Base-by-base conservation (phyloP, 2,329 filamentous ascomycete species). In the Emergomyces orientalis region DNA sequence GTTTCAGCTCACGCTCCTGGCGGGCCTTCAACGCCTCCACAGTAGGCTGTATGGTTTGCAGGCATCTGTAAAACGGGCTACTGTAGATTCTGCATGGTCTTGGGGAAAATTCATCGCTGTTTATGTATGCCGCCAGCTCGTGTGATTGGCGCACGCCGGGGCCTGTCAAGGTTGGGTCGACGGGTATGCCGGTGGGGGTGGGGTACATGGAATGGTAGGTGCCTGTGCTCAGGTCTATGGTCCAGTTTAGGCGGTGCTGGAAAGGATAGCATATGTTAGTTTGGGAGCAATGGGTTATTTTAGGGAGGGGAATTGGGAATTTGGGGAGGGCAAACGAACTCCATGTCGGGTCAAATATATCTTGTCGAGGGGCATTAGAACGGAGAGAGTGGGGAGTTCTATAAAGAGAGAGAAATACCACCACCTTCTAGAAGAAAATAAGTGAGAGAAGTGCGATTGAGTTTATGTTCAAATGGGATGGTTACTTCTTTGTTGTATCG, bases 171-270 rank as follows among this genome's bases (percentile, higher is more conserved):
- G 90, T 87, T 55, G 92, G 92, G 73, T 99, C 94, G 32, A 89
- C 88, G 3, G 92, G 83, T 66, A 96, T 91, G 61, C 90, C 89
- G 6, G 94, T 97, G 0, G 94, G 93, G 45, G 90, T 91, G 51
- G 82, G 85, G 67, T 94, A 85, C 63, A 81, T 81, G 30, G 88
- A 80, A 61, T 82, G 84, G 79, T 97, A 97, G 69, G 82, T 82
- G 61, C 94, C 93, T 45, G 90, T 93, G 65, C 82, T 78, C 55
- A 86, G 85, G 76, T 97, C 87, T 65, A 97, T 90, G 52, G 85
- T 85, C 91, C 92, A 97, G 74, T 89, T 91, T 67, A 89, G 88
- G 66, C 94, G 91, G 76, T 96, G 96, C 92, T 95, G 75, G 22
- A 59, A 22, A 13, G 37, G 59, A 37, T 25, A 57, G 25, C 45